A percentile compares a stretch with the other conserved stretches of the same genome.
Conservation (phyloP, 805 yeast species). For the Candida succiphila region DNA sequence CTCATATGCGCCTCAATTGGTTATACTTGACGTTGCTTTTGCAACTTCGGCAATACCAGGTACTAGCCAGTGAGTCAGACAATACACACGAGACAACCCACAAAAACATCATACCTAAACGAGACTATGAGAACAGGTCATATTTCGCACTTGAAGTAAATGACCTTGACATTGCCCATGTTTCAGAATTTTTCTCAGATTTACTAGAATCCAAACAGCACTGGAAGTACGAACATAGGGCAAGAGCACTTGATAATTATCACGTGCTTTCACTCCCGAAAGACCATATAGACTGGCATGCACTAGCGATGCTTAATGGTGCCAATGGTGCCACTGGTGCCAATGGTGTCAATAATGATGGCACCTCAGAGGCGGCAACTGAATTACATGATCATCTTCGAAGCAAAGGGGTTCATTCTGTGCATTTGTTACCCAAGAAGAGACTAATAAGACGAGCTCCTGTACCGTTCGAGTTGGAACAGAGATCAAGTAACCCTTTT, state of each 20-base stretch:
- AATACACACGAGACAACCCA: too few relatives aligned
- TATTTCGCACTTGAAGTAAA: conserved; percentile 57
- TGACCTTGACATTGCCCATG: conserved; percentile 13
- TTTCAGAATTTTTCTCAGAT: conserved; percentile 21
- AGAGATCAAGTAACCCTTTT: conserved; percentile 3
- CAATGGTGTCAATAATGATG: conserved; percentile 21
- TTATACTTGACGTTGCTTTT: too few relatives aligned
- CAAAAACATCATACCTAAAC: conserved; percentile 16
- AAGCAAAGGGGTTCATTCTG: conserved; percentile 29
- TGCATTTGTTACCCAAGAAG: conserved; percentile 47
- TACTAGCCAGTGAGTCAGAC: too few relatives aligned
- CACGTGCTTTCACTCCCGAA: conserved; percentile 55
- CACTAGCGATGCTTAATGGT: conserved; percentile 25
- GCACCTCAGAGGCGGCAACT: too few relatives aligned
- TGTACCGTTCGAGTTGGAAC: conserved; percentile 22
- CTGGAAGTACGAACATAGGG: conserved; percentile 56
- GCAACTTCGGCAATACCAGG: too few relatives aligned
- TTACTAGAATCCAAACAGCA: too few relatives aligned
- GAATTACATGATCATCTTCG: conserved; percentile 16
- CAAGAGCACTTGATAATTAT: conserved; percentile 50
- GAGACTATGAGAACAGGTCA: conserved; percentile 40
- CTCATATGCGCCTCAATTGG: too few relatives aligned
- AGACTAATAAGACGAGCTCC: conserved; percentile 50
- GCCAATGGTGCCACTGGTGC: conserved; percentile 23
- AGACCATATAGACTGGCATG: conserved; percentile 19